Conservation (phyloP, 1,284 basidiomycete genomes). For the Pseudozyma sp. region DNA sequence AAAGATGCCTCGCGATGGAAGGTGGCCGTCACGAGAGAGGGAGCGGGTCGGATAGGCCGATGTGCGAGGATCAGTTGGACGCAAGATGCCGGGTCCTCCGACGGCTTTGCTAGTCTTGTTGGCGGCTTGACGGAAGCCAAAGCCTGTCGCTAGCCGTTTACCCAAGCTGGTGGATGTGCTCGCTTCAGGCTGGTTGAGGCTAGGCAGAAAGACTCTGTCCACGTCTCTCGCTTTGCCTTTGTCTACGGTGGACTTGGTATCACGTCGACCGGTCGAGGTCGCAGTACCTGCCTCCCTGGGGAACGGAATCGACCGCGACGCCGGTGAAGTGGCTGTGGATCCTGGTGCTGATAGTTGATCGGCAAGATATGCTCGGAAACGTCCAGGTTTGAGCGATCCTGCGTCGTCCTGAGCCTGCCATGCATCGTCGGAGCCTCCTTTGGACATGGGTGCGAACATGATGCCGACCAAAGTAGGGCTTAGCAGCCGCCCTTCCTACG, state of each 20-base stretch:
- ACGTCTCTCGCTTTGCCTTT: constrained; percentile 38
- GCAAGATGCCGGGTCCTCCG: constrained; percentile 7
- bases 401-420: constrained; percentile 52
- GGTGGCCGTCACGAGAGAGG: constrained; percentile 1
- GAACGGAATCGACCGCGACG: constrained; percentile 35
- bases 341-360: constrained; percentile 29
- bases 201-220: constrained; percentile 31
- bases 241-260: constrained; percentile 8
- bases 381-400: constrained; percentile 51
- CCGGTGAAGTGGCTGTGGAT: constrained; percentile 3
- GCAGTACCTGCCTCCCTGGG: constrained; percentile 18
- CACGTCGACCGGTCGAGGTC: constrained; percentile 7
- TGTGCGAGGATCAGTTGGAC: background rate
- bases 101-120: constrained; percentile 8
- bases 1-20: constrained; percentile 2
- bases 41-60: constrained; percentile 13
- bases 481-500: background rate
- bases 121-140: constrained; percentile 36
- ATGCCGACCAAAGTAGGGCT: background rate
- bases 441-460: constrained; percentile 55
- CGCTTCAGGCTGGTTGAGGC: constrained; percentile 16
- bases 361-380: constrained; percentile 50
- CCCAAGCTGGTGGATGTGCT: constrained; percentile 34
- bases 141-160: constrained; percentile 28
- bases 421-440: constrained; percentile 46